Conservation (phyloP, 2,329 filamentous ascomycete genomes). For the Penicillium sp. region DNA sequence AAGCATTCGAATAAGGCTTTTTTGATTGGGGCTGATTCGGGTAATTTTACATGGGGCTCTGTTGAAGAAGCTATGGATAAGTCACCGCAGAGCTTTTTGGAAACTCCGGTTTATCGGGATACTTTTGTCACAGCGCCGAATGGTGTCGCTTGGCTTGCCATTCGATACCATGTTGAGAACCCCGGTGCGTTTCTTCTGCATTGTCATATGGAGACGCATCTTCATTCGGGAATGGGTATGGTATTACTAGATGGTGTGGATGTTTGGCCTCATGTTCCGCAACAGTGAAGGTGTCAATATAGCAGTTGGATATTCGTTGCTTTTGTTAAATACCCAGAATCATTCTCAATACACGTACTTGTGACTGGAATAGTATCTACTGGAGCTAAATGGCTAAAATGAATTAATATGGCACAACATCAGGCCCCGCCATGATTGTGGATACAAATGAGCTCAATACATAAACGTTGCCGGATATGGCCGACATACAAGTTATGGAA, state of each 20-base stretch:
- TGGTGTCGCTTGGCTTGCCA: conserved; percentile 39
- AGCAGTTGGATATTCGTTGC: no score
- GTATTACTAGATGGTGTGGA: conserved; percentile 48
- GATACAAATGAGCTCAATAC: no score
- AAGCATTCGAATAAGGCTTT: conserved; percentile 60
- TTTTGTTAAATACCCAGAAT: no score
- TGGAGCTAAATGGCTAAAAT: no score
- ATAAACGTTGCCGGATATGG: no score
- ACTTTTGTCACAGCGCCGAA: conserved; percentile 40
- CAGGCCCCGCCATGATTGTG: no score
- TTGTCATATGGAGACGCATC: conserved; percentile 49
- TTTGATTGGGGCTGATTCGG: conserved; percentile 46
- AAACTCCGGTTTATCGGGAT: conserved; percentile 52
- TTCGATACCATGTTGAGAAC: conserved; percentile 46
- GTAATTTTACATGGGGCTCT: conserved; percentile 47
- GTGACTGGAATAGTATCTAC: no score
- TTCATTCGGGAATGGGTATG: conserved; percentile 47
- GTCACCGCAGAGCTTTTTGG: conserved; percentile 49
- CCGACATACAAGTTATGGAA: no score
- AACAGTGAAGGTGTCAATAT: background rate
- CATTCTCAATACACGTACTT: no score
- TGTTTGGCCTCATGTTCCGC: conserved; percentile 30
- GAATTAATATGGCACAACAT: no score
- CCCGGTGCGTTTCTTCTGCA: conserved; percentile 49
- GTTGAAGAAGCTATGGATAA: conserved; percentile 50